These are phyloP conservation scores for Cubamyces sp. DNA, from an alignment of 768 basidiomycete genomes.

Conservation along the genomic window DNA sequence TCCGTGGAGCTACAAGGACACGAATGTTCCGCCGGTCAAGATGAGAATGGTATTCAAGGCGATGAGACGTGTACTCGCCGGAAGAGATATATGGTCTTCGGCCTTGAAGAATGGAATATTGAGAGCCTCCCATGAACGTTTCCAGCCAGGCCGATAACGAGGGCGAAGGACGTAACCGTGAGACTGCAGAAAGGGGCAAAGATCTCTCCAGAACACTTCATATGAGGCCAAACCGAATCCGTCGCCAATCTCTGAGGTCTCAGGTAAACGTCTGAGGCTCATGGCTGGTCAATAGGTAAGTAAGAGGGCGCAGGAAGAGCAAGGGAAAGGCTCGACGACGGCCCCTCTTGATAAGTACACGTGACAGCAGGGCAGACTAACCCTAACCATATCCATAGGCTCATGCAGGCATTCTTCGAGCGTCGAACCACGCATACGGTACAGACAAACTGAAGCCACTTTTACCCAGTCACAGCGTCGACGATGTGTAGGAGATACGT, in stretches of 20 bases:
- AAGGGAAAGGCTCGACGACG: no score
- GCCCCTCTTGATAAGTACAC: no score
- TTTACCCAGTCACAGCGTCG: no score
- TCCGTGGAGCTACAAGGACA: background rate
- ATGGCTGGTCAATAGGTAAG: background rate
- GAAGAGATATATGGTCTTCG: background rate
- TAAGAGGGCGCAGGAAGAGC: background rate
- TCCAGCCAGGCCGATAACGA: constrained; percentile 5
- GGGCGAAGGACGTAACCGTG: constrained; percentile 2
- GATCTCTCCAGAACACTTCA: constrained; percentile 6
- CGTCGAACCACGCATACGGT: no score
- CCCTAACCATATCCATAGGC: no score
- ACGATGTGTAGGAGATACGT: no score
- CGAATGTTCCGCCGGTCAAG: no score
- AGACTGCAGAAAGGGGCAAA: background rate
- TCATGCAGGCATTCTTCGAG: no score
- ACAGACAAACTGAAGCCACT: no score
- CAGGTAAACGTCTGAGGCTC: no score
- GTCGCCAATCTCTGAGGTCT: background rate
- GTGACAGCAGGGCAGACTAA: no score
- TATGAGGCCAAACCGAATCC: background rate
- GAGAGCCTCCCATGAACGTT: background rate
- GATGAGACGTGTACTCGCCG: background rate
- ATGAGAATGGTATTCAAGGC: background rate
- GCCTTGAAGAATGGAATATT: background rate